These are phyloP conservation scores for Condylostoma magnum DNA, from an alignment of 169 alveolate genomes.

Conservation along the genomic window DNA sequence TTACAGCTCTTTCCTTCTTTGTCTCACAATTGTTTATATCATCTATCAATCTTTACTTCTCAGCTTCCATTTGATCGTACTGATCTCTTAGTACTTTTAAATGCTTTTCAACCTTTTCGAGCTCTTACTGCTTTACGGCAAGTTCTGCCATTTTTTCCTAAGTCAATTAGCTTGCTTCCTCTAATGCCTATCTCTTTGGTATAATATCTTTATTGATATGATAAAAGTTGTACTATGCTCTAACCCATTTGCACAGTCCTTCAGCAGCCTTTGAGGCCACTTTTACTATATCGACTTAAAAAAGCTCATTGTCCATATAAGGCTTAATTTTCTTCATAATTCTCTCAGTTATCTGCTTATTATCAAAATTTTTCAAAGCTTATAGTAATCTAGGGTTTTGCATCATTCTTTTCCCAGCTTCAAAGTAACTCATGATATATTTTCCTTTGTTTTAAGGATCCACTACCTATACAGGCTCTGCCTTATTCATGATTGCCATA, in stretches of 20 bases:
- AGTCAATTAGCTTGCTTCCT: conserved; percentile 45
- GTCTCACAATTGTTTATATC: conserved; percentile 68
- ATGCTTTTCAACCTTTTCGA: conserved; percentile 67
- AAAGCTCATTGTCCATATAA: conserved; percentile 37
- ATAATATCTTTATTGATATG: conserved; percentile 49
- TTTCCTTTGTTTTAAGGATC: conserved; percentile 76
- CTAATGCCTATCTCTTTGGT: conserved; percentile 54
- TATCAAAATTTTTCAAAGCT: conserved; percentile 43
- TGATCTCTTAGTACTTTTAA: conserved; percentile 80
- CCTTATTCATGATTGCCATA: conserved; percentile 75
- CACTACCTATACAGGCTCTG: conserved; percentile 66
- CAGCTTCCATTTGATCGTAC: conserved; percentile 77
- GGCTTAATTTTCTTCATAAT: conserved; percentile 43
- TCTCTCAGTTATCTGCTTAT: conserved; percentile 41
- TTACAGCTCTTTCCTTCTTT: conserved; percentile 67
- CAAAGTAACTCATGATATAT: conserved; percentile 82
- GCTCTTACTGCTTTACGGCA: conserved; percentile 43
- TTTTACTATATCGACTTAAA: conserved; percentile 48
- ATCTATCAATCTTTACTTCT: conserved; percentile 80
- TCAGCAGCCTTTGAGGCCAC: conserved; percentile 71
- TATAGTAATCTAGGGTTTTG: conserved; percentile 61
- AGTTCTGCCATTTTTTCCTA: conserved; percentile 44
- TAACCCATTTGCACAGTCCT: conserved; percentile 68
- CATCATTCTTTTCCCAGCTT: conserved; percentile 78
- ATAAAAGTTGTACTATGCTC: conserved; percentile 60